phyloP scores from a whole-genome alignment of 2,329 filamentous ascomycete species.

The Aschersonia sp. region DNA sequence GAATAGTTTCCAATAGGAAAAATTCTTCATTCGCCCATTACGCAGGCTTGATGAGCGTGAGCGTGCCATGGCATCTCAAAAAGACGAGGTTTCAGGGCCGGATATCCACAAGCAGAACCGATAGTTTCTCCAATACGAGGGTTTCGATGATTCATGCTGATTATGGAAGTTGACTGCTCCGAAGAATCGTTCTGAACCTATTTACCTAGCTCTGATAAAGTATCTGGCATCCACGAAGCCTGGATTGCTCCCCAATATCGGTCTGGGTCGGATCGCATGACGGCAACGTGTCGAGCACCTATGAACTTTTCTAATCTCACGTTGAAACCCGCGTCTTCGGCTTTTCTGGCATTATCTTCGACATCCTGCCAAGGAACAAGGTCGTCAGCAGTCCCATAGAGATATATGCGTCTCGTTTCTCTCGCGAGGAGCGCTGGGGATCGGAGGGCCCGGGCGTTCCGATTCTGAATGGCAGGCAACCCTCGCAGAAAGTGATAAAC shows the following conservation, averaged over 20 bases:
- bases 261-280: slow-evolving; percentile 26
- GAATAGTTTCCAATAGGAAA: too few relatives aligned
- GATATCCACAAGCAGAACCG: too few relatives aligned
- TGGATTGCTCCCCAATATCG: slow-evolving; percentile 36
- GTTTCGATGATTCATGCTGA: too few relatives aligned
- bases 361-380: slow-evolving; percentile 32
- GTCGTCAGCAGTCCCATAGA: slow-evolving; percentile 33
- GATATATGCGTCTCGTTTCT: slow-evolving; percentile 32
- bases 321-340: slow-evolving; percentile 21
- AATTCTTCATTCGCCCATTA: too few relatives aligned
- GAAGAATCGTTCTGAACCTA: too few relatives aligned
- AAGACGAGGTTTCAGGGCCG: too few relatives aligned
- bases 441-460: slow-evolving; percentile 23
- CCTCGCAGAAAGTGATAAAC: slow-evolving; percentile 15
- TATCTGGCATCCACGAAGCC: slow-evolving; percentile 26
- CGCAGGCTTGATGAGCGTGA: too few relatives aligned
- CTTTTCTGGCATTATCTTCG: slow-evolving; percentile 29
- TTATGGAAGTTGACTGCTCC: too few relatives aligned
- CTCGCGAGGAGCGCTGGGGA: slow-evolving; percentile 13
- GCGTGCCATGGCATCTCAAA: too few relatives aligned
- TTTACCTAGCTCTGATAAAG: neutral
- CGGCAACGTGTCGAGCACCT: slow-evolving; percentile 34
- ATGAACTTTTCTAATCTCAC: slow-evolving; percentile 31
- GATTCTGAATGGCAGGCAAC: slow-evolving; percentile 14
- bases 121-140: too few relatives aligned